A percentile compares a stretch with the other conserved stretches of the same genome.
These are phyloP conservation scores for Diaporthe velutina DNA, from an alignment of 2,329 filamentous ascomycete species.

Conservation along the genomic window DNA sequence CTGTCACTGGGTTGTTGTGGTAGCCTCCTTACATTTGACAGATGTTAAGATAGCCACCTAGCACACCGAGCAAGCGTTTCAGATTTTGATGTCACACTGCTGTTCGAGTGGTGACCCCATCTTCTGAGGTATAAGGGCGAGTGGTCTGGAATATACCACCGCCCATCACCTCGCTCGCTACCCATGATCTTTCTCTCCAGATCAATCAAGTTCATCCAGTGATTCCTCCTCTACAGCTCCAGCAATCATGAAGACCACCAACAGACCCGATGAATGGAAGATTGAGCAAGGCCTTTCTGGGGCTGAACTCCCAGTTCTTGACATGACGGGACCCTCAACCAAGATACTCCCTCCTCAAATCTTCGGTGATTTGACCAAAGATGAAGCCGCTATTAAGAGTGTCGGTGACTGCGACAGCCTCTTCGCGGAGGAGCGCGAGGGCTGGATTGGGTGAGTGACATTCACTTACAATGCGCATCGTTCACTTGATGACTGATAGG, in stretches of 20 bases:
- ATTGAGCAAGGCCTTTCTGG: conserved; percentile 14
- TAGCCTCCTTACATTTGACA: too few species aligned
- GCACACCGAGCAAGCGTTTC: not conserved
- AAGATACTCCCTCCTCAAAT: not conserved
- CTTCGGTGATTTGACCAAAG: not conserved
- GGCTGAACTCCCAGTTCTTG: conserved; percentile 6
- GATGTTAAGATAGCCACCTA: too few species aligned
- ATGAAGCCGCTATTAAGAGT: not conserved
- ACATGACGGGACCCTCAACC: conserved; percentile 3
- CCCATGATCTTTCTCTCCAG: too few species aligned
- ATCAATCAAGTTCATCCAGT: not conserved
- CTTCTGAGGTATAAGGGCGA: not conserved
- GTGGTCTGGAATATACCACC: not conserved
- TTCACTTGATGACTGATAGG: not conserved
- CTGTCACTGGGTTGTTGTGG: too few species aligned
- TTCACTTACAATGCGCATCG: not conserved
- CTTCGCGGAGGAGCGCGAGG: conserved; percentile 5
- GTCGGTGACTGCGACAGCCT: not conserved
- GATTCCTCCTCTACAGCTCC: not conserved
- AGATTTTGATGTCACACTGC: not conserved
- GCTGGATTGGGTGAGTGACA: not conserved
- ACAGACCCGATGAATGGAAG: conserved; percentile 11
- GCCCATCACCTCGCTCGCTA: not conserved
- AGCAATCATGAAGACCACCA: conserved; percentile 5
- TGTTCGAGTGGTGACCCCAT: not conserved